A percentile compares a stretch with the other conserved stretches of the same genome.
phyloP scores from a whole-genome alignment of 495 filamentous ascomycete species.

The Lasiosphaeris hirsuta region DNA sequence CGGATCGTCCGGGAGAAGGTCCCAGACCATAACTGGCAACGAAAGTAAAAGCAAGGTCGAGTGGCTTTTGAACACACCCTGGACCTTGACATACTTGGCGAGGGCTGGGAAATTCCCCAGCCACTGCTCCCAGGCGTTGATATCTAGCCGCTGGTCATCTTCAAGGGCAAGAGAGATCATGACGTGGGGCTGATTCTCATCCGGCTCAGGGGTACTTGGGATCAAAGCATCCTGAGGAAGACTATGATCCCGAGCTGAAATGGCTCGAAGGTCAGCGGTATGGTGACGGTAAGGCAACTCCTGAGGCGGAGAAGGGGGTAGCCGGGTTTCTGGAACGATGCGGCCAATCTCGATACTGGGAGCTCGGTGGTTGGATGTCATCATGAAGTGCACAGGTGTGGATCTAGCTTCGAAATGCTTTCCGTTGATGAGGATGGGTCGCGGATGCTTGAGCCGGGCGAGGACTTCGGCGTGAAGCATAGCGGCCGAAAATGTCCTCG shows the following conservation, averaged over 20 bases:
- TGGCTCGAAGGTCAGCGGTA: constrained; percentile 1
- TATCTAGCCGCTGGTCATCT: constrained; percentile 44
- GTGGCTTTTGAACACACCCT: constrained; percentile 52
- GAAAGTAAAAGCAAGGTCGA: constrained; percentile 48
- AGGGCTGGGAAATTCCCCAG: constrained; percentile 44
- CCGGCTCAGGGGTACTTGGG: constrained; percentile 32
- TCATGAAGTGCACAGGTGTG: constrained; percentile 53
- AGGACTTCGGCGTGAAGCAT: constrained; percentile 53
- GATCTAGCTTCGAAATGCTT: constrained; percentile 47
- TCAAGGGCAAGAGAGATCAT: constrained; percentile 53
- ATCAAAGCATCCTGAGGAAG: constrained; percentile 18
- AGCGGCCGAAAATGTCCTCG: constrained; percentile 45
- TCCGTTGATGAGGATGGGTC: constrained; percentile 47
- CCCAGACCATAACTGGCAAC: constrained; percentile 52
- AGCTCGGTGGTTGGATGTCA: constrained; percentile 51
- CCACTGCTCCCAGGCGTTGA: constrained; percentile 49
- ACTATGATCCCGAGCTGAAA: constrained; percentile 11
- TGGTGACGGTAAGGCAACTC: constrained; percentile 18
- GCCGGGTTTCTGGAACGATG: constrained; percentile 26
- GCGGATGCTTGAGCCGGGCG: constrained; percentile 49
- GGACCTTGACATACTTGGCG: constrained; percentile 49
- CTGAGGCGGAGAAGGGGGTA: constrained; percentile 33
- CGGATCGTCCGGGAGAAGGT: constrained; percentile 47
- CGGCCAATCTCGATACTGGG: constrained; percentile 47
- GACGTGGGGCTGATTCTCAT: constrained; percentile 47